Conservation (phyloP, 2,329 filamentous ascomycete species). For the Monilinia polystroma region DNA sequence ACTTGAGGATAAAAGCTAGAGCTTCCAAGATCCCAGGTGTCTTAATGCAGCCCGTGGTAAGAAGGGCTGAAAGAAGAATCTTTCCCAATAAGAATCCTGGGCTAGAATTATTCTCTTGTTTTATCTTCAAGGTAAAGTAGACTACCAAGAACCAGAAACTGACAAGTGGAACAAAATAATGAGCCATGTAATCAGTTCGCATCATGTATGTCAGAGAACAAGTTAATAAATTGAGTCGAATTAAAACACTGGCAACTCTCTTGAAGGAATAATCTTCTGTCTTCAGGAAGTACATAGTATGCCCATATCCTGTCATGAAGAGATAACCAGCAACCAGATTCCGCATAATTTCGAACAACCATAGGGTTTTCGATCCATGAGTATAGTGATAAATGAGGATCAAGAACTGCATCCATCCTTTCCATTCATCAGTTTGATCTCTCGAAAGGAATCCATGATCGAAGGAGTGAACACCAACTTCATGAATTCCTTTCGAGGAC, state of each 20-base stretch:
- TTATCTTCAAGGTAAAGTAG: conserved; percentile 51
- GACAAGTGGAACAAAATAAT: conserved; percentile 58
- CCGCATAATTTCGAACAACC: conserved; percentile 55
- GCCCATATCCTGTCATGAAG: conserved; percentile 62
- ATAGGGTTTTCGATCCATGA: conserved; percentile 49
- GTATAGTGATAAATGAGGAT: conserved; percentile 60
- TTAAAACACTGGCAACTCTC: conserved; percentile 52
- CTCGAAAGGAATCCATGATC: conserved; percentile 50
- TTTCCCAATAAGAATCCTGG: conserved; percentile 48
- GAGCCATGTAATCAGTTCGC: conserved; percentile 54
- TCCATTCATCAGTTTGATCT: conserved; percentile 63
- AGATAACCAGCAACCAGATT: conserved; percentile 58
- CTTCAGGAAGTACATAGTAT: conserved; percentile 57
- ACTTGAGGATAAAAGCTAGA: conserved; percentile 42
- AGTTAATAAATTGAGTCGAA: conserved; percentile 58
- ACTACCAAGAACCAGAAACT: conserved; percentile 63
- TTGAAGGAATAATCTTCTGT: conserved; percentile 56
- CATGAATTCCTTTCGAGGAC: conserved; percentile 1
- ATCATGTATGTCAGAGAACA: conserved; percentile 55
- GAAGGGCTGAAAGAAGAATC: conserved; percentile 46
- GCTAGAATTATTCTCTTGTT: conserved; percentile 46
- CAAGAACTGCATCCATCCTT: conserved; percentile 62
- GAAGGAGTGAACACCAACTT: conserved; percentile 6
- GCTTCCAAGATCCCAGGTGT: conserved; percentile 47
- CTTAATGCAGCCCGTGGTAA: conserved; percentile 43